These are phyloP conservation scores for Phytopythium helicoides DNA, from an alignment of 352 stramenopile genomes.

Conservation along the genomic window DNA sequence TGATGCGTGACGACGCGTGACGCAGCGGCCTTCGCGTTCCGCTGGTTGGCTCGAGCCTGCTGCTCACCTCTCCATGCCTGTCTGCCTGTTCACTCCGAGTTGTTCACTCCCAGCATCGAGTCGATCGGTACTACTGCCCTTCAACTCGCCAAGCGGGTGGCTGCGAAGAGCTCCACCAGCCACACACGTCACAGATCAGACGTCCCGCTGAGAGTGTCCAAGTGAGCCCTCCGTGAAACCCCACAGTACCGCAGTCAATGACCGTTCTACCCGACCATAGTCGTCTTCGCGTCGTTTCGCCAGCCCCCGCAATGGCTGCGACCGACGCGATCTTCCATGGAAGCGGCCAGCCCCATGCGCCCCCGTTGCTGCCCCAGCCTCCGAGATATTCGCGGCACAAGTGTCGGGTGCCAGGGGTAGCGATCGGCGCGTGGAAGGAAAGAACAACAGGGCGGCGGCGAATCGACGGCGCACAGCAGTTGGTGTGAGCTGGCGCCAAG, in stretches of 20 bases:
- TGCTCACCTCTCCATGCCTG: no score
- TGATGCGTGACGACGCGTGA: neutral
- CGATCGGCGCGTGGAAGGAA: slow-evolving; percentile 5
- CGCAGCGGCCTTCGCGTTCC: neutral
- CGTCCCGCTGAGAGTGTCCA: neutral
- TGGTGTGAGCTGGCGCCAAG: no score
- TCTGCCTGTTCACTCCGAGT: no score
- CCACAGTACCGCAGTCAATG: no score
- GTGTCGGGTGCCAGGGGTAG: no score
- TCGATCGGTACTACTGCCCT: no score
- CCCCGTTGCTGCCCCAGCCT: neutral
- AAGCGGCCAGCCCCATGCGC: neutral
- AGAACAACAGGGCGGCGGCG: neutral
- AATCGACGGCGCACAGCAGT: no score
- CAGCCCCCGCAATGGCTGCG: neutral
- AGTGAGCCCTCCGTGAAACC: neutral
- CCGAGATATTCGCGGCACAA: no score
- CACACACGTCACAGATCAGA: neutral
- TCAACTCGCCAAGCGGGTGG: neutral
- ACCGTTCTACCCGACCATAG: neutral
- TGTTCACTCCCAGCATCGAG: no score
- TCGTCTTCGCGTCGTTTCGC: slow-evolving; percentile 1
- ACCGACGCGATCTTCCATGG: slow-evolving; percentile 1
- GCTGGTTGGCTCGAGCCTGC: slow-evolving; percentile 1
- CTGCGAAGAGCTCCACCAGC: no score